Conservation (phyloP, 2,329 filamentous ascomycete genomes). For the Hawksworthiomyces lignivorus region DNA sequence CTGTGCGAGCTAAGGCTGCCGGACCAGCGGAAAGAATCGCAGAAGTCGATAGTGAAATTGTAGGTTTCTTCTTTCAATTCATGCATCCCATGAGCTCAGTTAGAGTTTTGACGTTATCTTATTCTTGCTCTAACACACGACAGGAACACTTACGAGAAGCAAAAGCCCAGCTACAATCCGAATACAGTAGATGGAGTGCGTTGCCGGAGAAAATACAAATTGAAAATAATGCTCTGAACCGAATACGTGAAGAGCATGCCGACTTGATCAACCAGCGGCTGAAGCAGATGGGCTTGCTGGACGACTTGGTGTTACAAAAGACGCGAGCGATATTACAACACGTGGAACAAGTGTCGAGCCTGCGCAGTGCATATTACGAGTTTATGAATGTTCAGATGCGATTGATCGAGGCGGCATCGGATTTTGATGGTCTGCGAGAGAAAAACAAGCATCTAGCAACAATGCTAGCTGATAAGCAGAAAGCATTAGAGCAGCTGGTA, state of each 20-base stretch:
- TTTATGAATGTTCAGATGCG: constrained; percentile 64
- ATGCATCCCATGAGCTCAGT: neutral
- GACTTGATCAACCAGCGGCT: constrained; percentile 25
- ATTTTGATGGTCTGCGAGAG: constrained; percentile 59
- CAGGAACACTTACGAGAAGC: constrained; percentile 47
- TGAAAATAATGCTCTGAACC: constrained; percentile 27
- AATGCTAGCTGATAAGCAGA: constrained; percentile 39
- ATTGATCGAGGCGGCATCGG: constrained; percentile 74
- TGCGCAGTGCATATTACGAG: constrained; percentile 55
- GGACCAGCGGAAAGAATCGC: constrained; percentile 29
- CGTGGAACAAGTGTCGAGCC: constrained; percentile 51
- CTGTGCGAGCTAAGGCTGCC: constrained; percentile 29
- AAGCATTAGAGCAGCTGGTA: constrained; percentile 32
- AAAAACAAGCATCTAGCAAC: constrained; percentile 55
- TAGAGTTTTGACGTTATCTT: no score
- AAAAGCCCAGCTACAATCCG: constrained; percentile 61
- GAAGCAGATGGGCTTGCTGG: constrained; percentile 31
- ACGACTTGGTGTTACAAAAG: constrained; percentile 48
- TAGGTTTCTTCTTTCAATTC: constrained; percentile 21
- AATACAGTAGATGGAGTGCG: constrained; percentile 54
- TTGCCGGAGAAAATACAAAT: constrained; percentile 60
- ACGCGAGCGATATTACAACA: constrained; percentile 44
- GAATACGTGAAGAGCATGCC: constrained; percentile 22
- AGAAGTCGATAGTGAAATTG: constrained; percentile 38
- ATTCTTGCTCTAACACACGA: neutral